These are phyloP conservation scores for Eutrema heterophyllum DNA, from an alignment of 345 rosid species.

Conservation along the genomic window DNA sequence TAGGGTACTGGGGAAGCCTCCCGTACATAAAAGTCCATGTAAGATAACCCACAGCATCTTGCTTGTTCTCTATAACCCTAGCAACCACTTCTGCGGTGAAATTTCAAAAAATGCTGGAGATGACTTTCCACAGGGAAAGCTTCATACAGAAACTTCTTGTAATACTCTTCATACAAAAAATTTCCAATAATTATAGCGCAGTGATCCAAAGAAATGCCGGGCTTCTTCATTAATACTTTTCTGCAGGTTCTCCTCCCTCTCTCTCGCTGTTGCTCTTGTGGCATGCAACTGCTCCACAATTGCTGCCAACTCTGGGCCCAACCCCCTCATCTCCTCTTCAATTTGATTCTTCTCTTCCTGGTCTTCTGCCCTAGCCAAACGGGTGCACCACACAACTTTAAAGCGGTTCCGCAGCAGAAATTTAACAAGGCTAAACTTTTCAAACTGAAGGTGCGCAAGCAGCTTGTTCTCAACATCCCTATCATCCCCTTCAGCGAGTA, in stretches of 20 bases:
- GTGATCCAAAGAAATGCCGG: too few species aligned
- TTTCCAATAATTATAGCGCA: too few species aligned
- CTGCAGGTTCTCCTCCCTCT: slow-evolving; percentile 87
- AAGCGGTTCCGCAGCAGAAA: slow-evolving; percentile 61
- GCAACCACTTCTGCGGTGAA: slow-evolving; percentile 87
- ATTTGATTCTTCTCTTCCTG: slow-evolving; percentile 72
- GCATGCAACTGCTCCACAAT: slow-evolving; percentile 93
- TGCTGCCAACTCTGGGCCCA: slow-evolving; percentile 66
- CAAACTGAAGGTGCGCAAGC: slow-evolving; percentile 52
- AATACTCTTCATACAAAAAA: too few species aligned
- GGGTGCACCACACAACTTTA: slow-evolving; percentile 93
- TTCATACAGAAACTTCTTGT: slow-evolving; percentile 85
- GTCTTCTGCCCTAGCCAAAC: slow-evolving; percentile 90
- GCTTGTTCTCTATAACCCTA: slow-evolving; percentile 76
- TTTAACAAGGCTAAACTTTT: slow-evolving; percentile 75
- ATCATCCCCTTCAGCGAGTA: slow-evolving; percentile 81
- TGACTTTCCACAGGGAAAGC: slow-evolving; percentile 93
- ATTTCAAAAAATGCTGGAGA: slow-evolving; percentile 85
- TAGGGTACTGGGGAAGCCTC: slow-evolving; percentile 88
- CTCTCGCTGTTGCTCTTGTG: slow-evolving; percentile 90
- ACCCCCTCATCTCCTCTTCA: slow-evolving; percentile 74
- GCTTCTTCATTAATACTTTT: slow-evolving; percentile 97
- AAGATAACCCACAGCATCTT: slow-evolving; percentile 92
- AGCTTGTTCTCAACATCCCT: slow-evolving; percentile 76
- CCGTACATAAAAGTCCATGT: slow-evolving; percentile 97